Evolutionary conservation across 2,329 filamentous ascomycete genomes (phyloP).

Genomic region (Exserohilum rostratum): DNA sequence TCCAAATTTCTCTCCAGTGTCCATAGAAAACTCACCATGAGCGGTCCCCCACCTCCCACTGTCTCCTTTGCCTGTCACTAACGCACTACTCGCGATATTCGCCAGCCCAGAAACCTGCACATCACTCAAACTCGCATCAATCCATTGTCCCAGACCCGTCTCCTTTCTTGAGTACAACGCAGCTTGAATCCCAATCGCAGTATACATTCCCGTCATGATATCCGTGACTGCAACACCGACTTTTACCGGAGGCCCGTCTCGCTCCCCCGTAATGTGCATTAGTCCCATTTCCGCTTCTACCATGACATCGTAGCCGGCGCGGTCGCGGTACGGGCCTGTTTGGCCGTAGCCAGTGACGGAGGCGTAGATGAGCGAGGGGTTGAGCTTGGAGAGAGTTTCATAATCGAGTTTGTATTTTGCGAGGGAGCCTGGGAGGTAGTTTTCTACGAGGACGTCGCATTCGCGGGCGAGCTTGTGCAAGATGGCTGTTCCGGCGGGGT

Average conservation of each 20-base stretch:
- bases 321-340: conserved; percentile 82
- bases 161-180: conserved; percentile 76
- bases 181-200: conserved; percentile 92
- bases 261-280: conserved; percentile 95
- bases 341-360: conserved; percentile 97
- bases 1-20: no score
- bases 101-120: conserved; percentile 90
- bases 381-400: conserved; percentile 75
- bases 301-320: conserved; percentile 98
- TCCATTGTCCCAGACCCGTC: conserved; percentile 84
- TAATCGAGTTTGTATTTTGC: conserved; percentile 92
- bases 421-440: conserved; percentile 87
- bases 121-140: conserved; percentile 88
- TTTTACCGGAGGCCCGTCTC: conserved; percentile 90
- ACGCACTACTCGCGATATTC: conserved; percentile 88
- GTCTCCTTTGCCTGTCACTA: conserved; percentile 87
- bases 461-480: conserved; percentile 81
- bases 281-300: conserved; percentile 97
- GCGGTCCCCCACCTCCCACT: conserved; percentile 93
- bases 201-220: conserved; percentile 91
- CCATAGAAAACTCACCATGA: conserved; percentile 67
- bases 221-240: conserved; percentile 98
- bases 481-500: conserved; percentile 79
- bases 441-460: conserved; percentile 93
- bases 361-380: conserved; percentile 86